Evolutionary conservation across 768 basidiomycete species (phyloP).

Genomic region (Hemileccinum rubropunctum): DNA sequence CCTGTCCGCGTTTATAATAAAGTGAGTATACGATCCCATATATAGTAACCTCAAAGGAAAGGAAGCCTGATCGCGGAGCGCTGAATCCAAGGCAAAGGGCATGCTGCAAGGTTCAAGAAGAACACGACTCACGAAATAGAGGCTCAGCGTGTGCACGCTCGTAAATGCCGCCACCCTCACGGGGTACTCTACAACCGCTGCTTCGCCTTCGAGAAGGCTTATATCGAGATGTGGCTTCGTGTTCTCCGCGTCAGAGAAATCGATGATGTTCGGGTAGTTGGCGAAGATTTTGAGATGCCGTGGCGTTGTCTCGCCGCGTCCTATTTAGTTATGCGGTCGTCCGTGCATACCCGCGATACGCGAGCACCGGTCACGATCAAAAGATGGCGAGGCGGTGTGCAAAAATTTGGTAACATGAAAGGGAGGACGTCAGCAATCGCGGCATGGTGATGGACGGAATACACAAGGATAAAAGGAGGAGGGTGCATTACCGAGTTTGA

Average conservation of each 20-base stretch:
- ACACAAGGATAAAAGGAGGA: constrained; percentile 4
- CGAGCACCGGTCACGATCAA: background rate
- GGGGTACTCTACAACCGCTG: constrained; percentile 71
- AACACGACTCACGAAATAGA: constrained; percentile 69
- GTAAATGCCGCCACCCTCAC: constrained; percentile 72
- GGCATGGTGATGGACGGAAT: constrained; percentile 9
- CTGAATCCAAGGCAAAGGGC: constrained; percentile 15
- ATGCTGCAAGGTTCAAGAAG: constrained; percentile 10
- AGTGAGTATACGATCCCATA: constrained; percentile 13
- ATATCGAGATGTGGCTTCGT: constrained; percentile 71
- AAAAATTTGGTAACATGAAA: constrained; percentile 6
- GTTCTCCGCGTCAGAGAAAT: constrained; percentile 70
- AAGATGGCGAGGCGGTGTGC: constrained; percentile 1
- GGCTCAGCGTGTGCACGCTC: constrained; percentile 66
- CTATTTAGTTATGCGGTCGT: constrained; percentile 33
- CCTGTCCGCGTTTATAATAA: constrained; percentile 38
- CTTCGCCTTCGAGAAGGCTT: constrained; percentile 67
- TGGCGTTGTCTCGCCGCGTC: constrained; percentile 75
- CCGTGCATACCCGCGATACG: constrained; percentile 2
- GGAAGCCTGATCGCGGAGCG: background rate
- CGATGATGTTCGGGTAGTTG: constrained; percentile 72
- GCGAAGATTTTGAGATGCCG: constrained; percentile 73
- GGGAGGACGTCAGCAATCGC: constrained; percentile 8
- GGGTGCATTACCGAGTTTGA: constrained; percentile 64
- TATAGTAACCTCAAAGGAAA: constrained; percentile 21